phyloP scores from a whole-genome alignment of 139 green algal genomes.

The Micractinium sp. region DNA sequence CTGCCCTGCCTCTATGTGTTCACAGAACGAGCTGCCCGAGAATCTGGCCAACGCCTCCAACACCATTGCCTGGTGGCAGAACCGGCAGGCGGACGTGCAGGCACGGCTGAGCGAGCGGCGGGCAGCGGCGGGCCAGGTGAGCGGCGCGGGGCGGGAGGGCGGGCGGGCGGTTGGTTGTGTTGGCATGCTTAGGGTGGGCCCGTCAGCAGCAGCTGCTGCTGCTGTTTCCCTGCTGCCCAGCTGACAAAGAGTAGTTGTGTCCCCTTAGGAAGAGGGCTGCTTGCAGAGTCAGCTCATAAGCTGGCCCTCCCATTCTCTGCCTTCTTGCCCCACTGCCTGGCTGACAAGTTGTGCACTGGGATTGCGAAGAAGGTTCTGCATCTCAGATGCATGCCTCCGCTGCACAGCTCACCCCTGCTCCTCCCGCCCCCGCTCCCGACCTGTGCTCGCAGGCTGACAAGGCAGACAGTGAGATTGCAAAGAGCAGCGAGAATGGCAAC shows the following conservation, averaged over 20 bases:
- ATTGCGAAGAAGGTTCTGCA: too few species aligned
- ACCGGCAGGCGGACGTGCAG: constrained; percentile 59
- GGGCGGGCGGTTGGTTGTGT: neutral
- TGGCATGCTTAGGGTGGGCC: neutral
- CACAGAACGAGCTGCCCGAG: constrained; percentile 19
- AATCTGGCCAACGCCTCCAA: constrained; percentile 38
- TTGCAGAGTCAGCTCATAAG: too few species aligned
- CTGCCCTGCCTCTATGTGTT: neutral
- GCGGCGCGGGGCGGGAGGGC: too few species aligned
- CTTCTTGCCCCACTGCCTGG: neutral
- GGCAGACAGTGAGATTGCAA: neutral
- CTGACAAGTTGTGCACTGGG: too few species aligned
- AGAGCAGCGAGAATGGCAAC: neutral
- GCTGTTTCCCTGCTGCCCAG: too few species aligned
- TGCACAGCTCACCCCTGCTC: neutral
- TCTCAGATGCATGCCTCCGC: neutral
- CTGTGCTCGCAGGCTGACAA: neutral
- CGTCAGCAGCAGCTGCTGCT: too few species aligned
- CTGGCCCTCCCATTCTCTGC: too few species aligned
- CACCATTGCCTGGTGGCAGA: constrained; percentile 87
- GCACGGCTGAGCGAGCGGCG: neutral
- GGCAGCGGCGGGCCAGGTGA: neutral
- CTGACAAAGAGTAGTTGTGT: too few species aligned
- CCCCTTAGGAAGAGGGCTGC: too few species aligned
- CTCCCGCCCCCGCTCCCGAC: neutral